phyloP scores from a whole-genome alignment of 2,329 filamentous ascomycete species.

The Aspergillus sergii region DNA sequence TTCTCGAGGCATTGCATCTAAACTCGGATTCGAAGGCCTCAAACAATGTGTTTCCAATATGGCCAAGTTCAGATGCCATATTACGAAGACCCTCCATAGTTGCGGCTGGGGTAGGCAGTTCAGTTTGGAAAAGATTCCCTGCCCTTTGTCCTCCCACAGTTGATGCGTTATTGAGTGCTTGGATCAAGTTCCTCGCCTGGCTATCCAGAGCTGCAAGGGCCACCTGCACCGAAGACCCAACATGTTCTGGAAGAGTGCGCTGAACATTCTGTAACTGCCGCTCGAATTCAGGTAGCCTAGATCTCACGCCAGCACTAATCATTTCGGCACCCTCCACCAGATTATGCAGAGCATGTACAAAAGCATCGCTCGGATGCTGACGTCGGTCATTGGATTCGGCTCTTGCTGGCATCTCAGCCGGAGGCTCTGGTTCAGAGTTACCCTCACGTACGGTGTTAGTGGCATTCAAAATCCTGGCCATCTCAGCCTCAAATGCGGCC shows the following conservation, averaged over 20 bases:
- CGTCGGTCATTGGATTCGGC: conserved; percentile 15
- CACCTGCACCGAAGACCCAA: conserved; percentile 38
- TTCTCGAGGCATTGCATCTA: conserved; percentile 20
- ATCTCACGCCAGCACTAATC: conserved; percentile 39
- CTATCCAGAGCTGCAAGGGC: conserved; percentile 40
- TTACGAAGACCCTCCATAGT: conserved; percentile 41
- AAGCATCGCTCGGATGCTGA: conserved; percentile 32
- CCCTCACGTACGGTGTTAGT: conserved; percentile 15
- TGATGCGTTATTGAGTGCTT: conserved; percentile 42
- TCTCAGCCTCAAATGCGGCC: conserved; percentile 43
- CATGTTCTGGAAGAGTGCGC: conserved; percentile 37
- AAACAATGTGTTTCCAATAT: conserved; percentile 42
- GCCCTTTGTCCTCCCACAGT: conserved; percentile 37
- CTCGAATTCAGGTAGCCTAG: conserved; percentile 42
- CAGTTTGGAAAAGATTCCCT: conserved; percentile 38
- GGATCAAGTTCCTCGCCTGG: conserved; percentile 40
- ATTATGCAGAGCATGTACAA: conserved; percentile 37
- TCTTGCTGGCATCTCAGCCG: conserved; percentile 14
- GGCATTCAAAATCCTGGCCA: conserved; percentile 38
- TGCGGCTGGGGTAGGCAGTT: conserved; percentile 40
- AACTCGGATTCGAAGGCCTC: conserved; percentile 41
- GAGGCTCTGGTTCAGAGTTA: conserved; percentile 14
- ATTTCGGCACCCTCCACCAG: conserved; percentile 38
- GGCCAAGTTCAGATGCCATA: conserved; percentile 45
- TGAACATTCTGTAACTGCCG: conserved; percentile 39